Evolutionary conservation across 306 rosid species (phyloP).

Genomic region (Betula pendula): DNA sequence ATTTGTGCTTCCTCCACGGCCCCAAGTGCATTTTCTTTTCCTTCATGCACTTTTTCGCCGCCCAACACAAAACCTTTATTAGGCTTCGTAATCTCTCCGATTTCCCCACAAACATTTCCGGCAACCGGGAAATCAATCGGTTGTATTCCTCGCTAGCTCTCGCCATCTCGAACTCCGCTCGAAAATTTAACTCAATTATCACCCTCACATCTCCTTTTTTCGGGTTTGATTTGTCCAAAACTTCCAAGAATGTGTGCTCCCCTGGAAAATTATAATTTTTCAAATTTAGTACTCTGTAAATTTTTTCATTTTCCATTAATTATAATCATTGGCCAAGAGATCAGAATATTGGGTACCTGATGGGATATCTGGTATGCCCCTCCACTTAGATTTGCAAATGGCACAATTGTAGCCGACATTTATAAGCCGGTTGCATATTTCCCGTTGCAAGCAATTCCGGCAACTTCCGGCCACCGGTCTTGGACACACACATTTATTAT

Average conservation of each 20-base stretch:
- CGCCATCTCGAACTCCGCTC: slow-evolving; percentile 82
- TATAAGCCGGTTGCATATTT: slow-evolving; percentile 51
- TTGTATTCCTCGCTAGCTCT: slow-evolving; percentile 64
- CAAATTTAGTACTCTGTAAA: not conserved
- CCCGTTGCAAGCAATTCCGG: slow-evolving; percentile 63
- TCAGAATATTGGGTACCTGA: slow-evolving; percentile 46
- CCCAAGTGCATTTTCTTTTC: slow-evolving; percentile 83
- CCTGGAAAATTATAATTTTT: slow-evolving; percentile 38
- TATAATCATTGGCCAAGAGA: not conserved
- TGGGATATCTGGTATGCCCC: slow-evolving; percentile 45
- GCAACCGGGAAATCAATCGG: slow-evolving; percentile 47
- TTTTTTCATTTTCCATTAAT: not conserved
- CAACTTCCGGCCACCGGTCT: slow-evolving; percentile 42
- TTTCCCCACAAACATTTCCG: slow-evolving; percentile 75
- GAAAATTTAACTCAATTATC: slow-evolving; percentile 63
- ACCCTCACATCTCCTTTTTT: slow-evolving; percentile 50
- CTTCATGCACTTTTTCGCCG: slow-evolving; percentile 80
- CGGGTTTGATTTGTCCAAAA: slow-evolving; percentile 41
- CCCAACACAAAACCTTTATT: slow-evolving; percentile 68
- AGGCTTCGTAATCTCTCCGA: slow-evolving; percentile 49
- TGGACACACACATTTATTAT: slow-evolving; percentile 48
- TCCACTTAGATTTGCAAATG: slow-evolving; percentile 78
- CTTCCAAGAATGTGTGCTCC: slow-evolving; percentile 72
- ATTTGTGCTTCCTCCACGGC: slow-evolving; percentile 85
- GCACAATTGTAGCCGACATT: slow-evolving; percentile 57